Evolutionary conservation across 2,329 filamentous ascomycete genomes (phyloP).

Genomic region (Mycocentrospora acerina): DNA sequence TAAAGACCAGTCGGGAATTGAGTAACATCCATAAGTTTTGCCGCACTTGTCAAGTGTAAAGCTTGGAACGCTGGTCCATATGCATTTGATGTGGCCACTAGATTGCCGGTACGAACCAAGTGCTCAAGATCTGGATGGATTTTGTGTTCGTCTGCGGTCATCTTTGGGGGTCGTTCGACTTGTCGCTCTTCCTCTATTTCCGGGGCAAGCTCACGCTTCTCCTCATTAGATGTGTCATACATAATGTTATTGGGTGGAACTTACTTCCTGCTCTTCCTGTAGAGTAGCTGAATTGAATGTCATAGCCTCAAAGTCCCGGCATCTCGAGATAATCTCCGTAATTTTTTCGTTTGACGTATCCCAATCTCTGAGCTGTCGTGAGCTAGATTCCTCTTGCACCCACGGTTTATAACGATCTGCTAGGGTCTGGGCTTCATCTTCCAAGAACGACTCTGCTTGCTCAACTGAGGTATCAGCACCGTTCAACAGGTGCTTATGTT

Average conservation of each 20-base stretch:
- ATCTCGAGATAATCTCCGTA: constrained; percentile 19
- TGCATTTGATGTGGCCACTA: constrained; percentile 29
- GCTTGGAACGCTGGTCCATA: constrained; percentile 51
- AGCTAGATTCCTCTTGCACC: background rate
- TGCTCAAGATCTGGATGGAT: constrained; percentile 42
- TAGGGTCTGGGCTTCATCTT: constrained; percentile 57
- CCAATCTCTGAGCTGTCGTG: constrained; percentile 6
- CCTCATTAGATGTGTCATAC: too few species aligned
- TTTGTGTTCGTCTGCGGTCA: constrained; percentile 44
- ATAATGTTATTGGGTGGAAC: too few species aligned
- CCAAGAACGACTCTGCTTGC: constrained; percentile 52
- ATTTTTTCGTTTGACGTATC: constrained; percentile 20
- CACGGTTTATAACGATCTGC: constrained; percentile 55
- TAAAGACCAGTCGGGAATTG: constrained; percentile 47
- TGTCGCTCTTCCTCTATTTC: constrained; percentile 64
- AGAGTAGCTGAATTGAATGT: constrained; percentile 44
- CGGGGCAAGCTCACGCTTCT: constrained; percentile 62
- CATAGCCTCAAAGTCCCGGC: constrained; percentile 27
- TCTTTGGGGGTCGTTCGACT: constrained; percentile 50
- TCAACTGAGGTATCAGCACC: constrained; percentile 15
- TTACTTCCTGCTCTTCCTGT: constrained; percentile 61
- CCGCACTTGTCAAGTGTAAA: constrained; percentile 47
- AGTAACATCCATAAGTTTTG: constrained; percentile 28
- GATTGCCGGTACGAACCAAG: constrained; percentile 45
- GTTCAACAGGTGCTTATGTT: constrained; percentile 43